Percentiles rank a stretch among this genome's conserved stretches.
Conservation (phyloP, 306 rosid species). For the Prunus campanulata region DNA sequence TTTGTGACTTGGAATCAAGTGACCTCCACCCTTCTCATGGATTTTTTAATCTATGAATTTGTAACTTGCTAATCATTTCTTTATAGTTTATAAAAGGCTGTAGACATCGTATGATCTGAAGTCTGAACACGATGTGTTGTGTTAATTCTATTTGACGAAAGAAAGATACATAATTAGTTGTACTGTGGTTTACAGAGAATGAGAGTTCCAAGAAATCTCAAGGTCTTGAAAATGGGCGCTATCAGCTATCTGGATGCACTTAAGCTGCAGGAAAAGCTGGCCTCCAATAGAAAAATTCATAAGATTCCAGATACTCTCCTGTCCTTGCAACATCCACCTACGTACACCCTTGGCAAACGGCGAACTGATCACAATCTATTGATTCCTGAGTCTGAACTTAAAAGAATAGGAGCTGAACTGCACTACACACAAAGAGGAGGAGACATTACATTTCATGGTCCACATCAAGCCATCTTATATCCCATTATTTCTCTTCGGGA, state of each 20-base stretch:
- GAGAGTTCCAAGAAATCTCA: slow-evolving; percentile 59
- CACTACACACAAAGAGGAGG: slow-evolving; percentile 82
- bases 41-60: not conserved
- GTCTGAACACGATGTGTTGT: not conserved
- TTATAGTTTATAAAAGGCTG: not conserved
- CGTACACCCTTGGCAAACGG: slow-evolving; percentile 84
- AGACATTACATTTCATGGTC: slow-evolving; percentile 91
- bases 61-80: not conserved
- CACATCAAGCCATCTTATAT: slow-evolving; percentile 75
- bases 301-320: slow-evolving; percentile 59
- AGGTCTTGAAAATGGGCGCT: slow-evolving; percentile 82
- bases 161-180: slow-evolving; percentile 4
- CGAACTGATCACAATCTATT: slow-evolving; percentile 74
- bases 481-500: slow-evolving; percentile 76
- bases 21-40: not conserved
- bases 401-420: slow-evolving; percentile 70
- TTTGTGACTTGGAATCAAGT: not conserved
- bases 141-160: slow-evolving; percentile 12
- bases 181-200: slow-evolving; percentile 48
- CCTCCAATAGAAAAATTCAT: slow-evolving; percentile 56
- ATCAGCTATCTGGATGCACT: slow-evolving; percentile 62
- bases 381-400: slow-evolving; percentile 58
- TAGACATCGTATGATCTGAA: not conserved
- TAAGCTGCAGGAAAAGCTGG: slow-evolving; percentile 67
- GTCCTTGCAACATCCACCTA: slow-evolving; percentile 80